A percentile compares a stretch with the other conserved stretches of the same genome.
Conservation (phyloP, 2,329 filamentous ascomycete genomes). For the Pezicula rhizophila region DNA sequence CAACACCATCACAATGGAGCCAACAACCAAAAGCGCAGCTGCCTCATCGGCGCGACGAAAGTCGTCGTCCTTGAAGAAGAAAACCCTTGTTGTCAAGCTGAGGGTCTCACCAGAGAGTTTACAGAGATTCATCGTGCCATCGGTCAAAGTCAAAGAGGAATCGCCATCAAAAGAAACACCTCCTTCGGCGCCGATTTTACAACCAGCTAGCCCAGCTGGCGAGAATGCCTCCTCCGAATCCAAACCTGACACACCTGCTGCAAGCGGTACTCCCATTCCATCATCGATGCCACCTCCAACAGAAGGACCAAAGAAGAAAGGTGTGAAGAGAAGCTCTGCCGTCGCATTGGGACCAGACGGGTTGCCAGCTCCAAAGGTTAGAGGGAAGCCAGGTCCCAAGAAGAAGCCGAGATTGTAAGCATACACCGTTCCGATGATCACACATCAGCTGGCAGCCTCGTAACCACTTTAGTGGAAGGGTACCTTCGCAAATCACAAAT, state of each 20-base stretch:
- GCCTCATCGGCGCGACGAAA: slow-evolving; percentile 18
- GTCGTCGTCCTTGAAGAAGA: slow-evolving; percentile 20
- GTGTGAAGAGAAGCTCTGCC: slow-evolving; percentile 62
- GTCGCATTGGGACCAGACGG: slow-evolving; percentile 54
- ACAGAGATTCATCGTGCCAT: slow-evolving; percentile 40
- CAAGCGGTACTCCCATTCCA: slow-evolving; percentile 49
- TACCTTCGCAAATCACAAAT: not conserved
- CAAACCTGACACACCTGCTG: slow-evolving; percentile 51
- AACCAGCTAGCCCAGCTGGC: slow-evolving; percentile 35
- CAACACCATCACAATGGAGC: slow-evolving; percentile 18
- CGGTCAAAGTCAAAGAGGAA: slow-evolving; percentile 36
- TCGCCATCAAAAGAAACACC: slow-evolving; percentile 34
- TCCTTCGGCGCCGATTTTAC: slow-evolving; percentile 27
- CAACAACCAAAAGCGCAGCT: slow-evolving; percentile 16
- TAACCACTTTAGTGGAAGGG: not conserved
- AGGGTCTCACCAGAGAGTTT: slow-evolving; percentile 45
- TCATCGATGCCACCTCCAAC: slow-evolving; percentile 52
- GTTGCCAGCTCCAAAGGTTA: slow-evolving; percentile 50
- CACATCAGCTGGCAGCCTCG: not conserved
- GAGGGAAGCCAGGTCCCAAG: slow-evolving; percentile 90
- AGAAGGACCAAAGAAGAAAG: slow-evolving; percentile 68
- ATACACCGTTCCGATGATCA: not conserved
- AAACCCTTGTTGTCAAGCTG: slow-evolving; percentile 42
- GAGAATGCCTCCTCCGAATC: slow-evolving; percentile 53
- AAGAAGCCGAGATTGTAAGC: slow-evolving; percentile 93